phyloP scores from a whole-genome alignment of 169 alveolate species.

The Eimeria maxima region DNA sequence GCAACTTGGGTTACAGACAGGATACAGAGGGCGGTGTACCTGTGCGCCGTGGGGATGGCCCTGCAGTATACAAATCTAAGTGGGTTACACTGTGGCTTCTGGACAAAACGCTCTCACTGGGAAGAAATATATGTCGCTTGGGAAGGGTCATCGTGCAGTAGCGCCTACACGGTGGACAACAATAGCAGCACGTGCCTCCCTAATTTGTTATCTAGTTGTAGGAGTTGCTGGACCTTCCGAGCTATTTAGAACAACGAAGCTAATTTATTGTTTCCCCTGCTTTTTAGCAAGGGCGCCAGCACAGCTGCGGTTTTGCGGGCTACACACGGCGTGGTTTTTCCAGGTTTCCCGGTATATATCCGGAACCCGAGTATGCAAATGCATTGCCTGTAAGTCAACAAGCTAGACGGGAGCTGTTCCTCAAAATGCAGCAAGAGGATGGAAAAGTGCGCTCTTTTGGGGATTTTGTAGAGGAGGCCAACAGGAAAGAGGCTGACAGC shows the following conservation, averaged over 20 bases:
- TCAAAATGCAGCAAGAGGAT: constrained; percentile 46
- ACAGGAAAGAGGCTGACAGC: constrained; percentile 4
- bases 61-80: constrained; percentile 63
- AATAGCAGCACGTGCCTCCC: background rate
- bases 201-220: background rate
- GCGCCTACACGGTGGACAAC: background rate
- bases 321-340: background rate
- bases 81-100: background rate
- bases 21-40: constrained; percentile 51
- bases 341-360: constrained; percentile 65
- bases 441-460: constrained; percentile 68
- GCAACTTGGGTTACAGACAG: constrained; percentile 78
- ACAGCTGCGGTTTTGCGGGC: background rate
- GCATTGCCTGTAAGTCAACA: constrained; percentile 69
- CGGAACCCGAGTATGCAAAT: constrained; percentile 65
- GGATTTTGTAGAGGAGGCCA: constrained; percentile 68
- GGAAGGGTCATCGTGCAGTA: background rate
- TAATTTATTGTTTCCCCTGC: background rate
- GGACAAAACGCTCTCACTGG: background rate
- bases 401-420: constrained; percentile 61
- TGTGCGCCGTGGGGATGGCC: constrained; percentile 78
- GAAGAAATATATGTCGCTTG: background rate
- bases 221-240: background rate
- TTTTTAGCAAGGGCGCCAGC: background rate
- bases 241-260: background rate